Evolutionary conservation across 1,139 yeast species (phyloP), one percentile per base, ranked within the genome.

Genomic region (Diutina catenulata): DNA sequence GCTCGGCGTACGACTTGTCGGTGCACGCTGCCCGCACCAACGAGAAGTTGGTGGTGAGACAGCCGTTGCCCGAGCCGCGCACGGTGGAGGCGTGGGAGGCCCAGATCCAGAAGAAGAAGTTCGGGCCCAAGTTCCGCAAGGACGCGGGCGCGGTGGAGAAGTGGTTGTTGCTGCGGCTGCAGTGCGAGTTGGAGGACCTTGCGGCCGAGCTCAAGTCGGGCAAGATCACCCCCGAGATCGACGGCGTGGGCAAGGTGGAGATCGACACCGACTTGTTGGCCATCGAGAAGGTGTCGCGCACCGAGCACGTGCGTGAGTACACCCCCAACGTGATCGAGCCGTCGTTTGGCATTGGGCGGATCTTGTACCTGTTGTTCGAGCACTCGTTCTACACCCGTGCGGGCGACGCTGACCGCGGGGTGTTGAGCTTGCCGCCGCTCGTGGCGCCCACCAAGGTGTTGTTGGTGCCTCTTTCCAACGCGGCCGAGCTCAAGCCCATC

Each of bases 251-350:
- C 31, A 52, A 53, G 26, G 69, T 80, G 39, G 95, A 84, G 62
- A 67, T 87, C 45, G 94, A 80, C 49, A 58, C 66, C 40, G 74
- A 76, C 37, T 76, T 87, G 51, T 70, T 91, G 47, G 69, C 68
- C 47, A 84, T 91, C 56, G 86, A 74, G 51, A 77, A 82, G 68
- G 80, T 76, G 52, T 76, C 80, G 41, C 79, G 77, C 56, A 80
- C 81, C 39, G 95, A 86, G 63, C 95, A 88, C 59, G 71, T 91
- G 42, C 84, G 98, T 57, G 98, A 93, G 64, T 93, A 66, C 64
- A 84, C 88, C 48, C 99, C 99, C 46, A 88, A 86, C 57, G 99
- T 93, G 44, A 93, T 93, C 55, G 99, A 93, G 66, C 99, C 99
- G 46, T 93, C 99, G 6, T 93, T 93, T 54, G 99, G 99, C 74